Conservation (phyloP, 768 basidiomycete genomes). For the Xerocomus spinulosus region DNA sequence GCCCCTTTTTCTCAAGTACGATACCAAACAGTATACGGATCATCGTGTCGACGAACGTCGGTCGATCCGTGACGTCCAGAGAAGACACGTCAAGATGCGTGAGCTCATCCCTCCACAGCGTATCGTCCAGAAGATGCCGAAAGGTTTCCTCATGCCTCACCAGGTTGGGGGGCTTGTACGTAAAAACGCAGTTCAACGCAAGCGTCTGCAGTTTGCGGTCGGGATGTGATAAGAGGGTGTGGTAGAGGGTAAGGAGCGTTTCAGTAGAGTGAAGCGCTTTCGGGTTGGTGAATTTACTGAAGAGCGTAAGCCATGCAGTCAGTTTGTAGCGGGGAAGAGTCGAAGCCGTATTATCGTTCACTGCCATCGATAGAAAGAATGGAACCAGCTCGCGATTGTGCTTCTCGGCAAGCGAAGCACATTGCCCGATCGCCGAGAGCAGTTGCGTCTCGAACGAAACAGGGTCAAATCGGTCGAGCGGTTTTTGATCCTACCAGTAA, state of each 20-base stretch:
- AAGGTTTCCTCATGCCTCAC: constrained; percentile 58
- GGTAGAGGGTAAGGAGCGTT: constrained; percentile 61
- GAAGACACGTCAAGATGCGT: constrained; percentile 64
- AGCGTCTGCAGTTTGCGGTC: constrained; percentile 73
- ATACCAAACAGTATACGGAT: constrained; percentile 81
- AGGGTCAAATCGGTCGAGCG: constrained; percentile 61
- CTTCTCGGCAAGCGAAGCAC: constrained; percentile 71
- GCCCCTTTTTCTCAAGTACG: constrained; percentile 77
- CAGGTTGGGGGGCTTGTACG: constrained; percentile 69
- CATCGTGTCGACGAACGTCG: constrained; percentile 62
- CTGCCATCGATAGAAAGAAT: constrained; percentile 61
- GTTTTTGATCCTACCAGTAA: constrained; percentile 34
- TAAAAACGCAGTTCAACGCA: constrained; percentile 73
- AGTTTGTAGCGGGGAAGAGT: constrained; percentile 60
- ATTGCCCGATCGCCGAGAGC: constrained; percentile 63
- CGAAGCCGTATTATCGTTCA: constrained; percentile 25
- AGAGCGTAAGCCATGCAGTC: constrained; percentile 73
- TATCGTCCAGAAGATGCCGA: constrained; percentile 71
- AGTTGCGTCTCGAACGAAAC: constrained; percentile 79
- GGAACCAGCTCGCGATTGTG: constrained; percentile 87
- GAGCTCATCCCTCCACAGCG: constrained; percentile 85
- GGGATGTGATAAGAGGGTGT: constrained; percentile 75
- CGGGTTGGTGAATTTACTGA: constrained; percentile 91
- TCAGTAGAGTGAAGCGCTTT: constrained; percentile 75
- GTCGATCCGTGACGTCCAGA: constrained; percentile 51